phyloP scores from a whole-genome alignment of 208 protist species.

The Leishmania guyanensis region DNA sequence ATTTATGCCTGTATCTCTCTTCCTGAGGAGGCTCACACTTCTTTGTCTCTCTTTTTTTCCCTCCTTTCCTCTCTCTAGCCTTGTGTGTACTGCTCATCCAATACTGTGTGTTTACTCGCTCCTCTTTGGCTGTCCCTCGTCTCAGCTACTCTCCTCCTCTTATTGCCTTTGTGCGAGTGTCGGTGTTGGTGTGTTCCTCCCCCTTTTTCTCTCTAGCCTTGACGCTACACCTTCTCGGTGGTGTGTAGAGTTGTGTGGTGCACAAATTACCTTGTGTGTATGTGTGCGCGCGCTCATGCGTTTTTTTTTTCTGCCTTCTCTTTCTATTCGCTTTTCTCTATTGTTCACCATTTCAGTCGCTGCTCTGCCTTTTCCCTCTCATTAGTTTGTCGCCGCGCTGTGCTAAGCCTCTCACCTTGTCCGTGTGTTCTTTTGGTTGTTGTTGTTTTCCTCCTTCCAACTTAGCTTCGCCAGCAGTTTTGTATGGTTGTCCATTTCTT shows the following conservation, averaged over 20 bases:
- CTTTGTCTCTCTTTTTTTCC: not conserved
- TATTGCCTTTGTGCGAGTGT: not conserved
- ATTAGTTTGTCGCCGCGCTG: not conserved
- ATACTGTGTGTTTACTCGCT: not conserved
- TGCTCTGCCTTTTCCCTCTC: not conserved
- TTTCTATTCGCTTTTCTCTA: not conserved
- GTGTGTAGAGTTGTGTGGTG: not conserved
- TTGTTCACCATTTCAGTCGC: not conserved
- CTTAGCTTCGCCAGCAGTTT: not conserved
- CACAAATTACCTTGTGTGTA: not conserved
- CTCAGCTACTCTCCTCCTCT: constrained; percentile 7
- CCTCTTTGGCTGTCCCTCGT: not conserved
- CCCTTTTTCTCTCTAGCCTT: constrained; percentile 5
- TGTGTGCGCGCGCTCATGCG: constrained; percentile 2
- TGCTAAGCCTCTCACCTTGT: not conserved
- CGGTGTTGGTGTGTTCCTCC: not conserved
- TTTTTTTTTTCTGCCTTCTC: not conserved
- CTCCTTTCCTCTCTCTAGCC: not conserved
- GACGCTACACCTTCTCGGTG: not conserved
- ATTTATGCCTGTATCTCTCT: not conserved
- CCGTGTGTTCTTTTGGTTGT: not conserved
- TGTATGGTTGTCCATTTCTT: constrained; percentile 6
- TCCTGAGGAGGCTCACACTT: not conserved
- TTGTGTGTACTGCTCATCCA: too few relatives aligned
- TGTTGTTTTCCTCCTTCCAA: not conserved